Percentiles rank a stretch among this genome's conserved stretches.
Conservation (phyloP, 73 alveolate genomes). For the Uronychia setigera region DNA sequence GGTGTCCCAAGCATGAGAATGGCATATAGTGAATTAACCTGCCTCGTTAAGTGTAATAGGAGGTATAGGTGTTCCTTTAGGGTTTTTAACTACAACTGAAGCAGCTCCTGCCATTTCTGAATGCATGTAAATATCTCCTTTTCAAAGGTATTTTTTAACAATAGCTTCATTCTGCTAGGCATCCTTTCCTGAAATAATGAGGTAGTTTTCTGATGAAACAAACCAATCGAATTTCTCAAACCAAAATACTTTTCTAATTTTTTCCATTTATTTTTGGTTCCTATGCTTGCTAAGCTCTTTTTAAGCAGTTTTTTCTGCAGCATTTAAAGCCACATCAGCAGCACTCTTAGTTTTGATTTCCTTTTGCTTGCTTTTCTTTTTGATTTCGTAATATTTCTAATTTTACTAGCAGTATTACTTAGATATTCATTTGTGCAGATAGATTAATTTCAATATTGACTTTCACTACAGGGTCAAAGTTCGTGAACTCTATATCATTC, state of each 20-base stretch:
- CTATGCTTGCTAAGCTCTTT: constrained; percentile 75
- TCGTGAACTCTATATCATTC: constrained; percentile 21
- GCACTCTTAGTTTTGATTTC: constrained; percentile 79
- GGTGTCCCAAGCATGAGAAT: constrained; percentile 85
- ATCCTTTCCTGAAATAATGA: constrained; percentile 85
- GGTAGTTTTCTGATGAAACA: constrained; percentile 84
- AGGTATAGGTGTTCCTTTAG: constrained; percentile 67
- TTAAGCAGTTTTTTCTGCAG: constrained; percentile 86
- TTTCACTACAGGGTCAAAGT: constrained; percentile 47
- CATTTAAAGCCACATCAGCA: constrained; percentile 71
- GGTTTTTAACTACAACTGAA: constrained; percentile 81
- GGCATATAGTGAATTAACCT: constrained; percentile 74
- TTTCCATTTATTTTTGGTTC: constrained; percentile 52
- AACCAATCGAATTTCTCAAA: constrained; percentile 95
- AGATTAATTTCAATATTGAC: constrained; percentile 67
- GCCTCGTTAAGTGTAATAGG: constrained; percentile 87
- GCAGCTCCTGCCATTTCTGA: constrained; percentile 95
- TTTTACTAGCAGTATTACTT: not conserved
- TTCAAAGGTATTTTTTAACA: constrained; percentile 81
- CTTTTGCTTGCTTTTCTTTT: constrained; percentile 70
- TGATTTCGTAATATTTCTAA: constrained; percentile 70
- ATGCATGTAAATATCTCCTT: constrained; percentile 87
- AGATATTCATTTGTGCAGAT: constrained; percentile 80
- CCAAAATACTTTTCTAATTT: constrained; percentile 81
- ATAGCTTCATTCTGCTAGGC: constrained; percentile 84